Base-by-base conservation (phyloP, 306 rosid genomes). In the Fagus sylvatica region DNA sequence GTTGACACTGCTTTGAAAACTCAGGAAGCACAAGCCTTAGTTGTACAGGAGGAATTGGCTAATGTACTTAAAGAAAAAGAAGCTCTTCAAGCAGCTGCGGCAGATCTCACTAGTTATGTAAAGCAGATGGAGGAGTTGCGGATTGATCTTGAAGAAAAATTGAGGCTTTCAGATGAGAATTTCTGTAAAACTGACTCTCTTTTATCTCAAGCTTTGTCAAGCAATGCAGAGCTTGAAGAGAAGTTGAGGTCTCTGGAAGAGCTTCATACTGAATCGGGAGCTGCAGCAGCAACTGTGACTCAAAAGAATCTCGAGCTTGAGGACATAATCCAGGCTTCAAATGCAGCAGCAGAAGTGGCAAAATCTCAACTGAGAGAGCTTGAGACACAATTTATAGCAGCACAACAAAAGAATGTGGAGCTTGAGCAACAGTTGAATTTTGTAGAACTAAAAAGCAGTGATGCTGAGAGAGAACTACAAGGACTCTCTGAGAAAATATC, bases 251-350 rank as follows among this genome's bases (percentile, higher is more conserved):
- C 86, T 43, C 76, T 93, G 80, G 98, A 93, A 77, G 93, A 79
- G 15, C 92, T 88, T 37, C 92, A 92, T 69, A 81, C 6, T 7
- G 92, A 91, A 86, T 76, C 90, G n/a, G 91, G 87, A 78, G 71
- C 87, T 73, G 85, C 87, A 7, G 90, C 90, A 36, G 87, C 87
- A 74, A 88, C 89, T 73, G 88, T 88, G 16, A 87, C 81, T 81
- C 82, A 88, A 79, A 92, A 84, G 84, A 94, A 75, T 83, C 73
- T 91, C 51, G 97, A 94, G 86, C 97, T 92, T 11, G 95, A 89
- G 80, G 93, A 76, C 37, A 69, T 85, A 49, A 53, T 94, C 74
- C 86, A 84, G 75, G 78, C 84, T 41, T 83, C 97, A 61, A 87
- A 69, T 73, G 91, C 83, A 51, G 87, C 88, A 76, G 89, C 80